Evolutionary conservation across 2,329 filamentous ascomycete species (phyloP).

Genomic region (Neonectria neomacrospora): DNA sequence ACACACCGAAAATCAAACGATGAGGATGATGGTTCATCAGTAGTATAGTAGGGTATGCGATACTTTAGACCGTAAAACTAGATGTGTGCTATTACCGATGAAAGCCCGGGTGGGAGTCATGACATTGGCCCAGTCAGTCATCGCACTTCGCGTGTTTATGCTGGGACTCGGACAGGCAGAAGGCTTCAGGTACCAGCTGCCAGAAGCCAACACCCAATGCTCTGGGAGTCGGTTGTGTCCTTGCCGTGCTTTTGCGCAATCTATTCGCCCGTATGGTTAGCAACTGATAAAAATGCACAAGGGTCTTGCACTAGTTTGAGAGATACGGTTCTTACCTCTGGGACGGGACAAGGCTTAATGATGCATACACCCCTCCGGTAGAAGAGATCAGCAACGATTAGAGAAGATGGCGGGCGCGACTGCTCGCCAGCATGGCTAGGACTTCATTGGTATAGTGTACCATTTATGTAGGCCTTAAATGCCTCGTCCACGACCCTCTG

Average conservation of each 20-base stretch:
- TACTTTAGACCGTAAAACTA: too few relatives aligned
- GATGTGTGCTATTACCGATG: too few relatives aligned
- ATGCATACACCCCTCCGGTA: neutral
- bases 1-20: too few relatives aligned
- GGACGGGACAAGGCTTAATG: neutral
- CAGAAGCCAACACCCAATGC: too few relatives aligned
- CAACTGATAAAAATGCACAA: neutral
- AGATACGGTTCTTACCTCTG: neutral
- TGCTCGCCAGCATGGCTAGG: neutral
- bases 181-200: too few relatives aligned
- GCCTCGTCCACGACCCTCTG: conserved; percentile 44
- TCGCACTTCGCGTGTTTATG: too few relatives aligned
- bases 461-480: conserved; percentile 22
- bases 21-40: too few relatives aligned
- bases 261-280: neutral
- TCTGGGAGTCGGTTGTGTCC: too few relatives aligned
- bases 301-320: neutral
- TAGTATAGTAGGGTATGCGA: too few relatives aligned
- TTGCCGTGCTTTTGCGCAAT: neutral
- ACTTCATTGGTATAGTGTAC: neutral
- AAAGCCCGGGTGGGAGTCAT: too few relatives aligned
- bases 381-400: neutral
- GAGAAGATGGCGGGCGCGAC: neutral
- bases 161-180: too few relatives aligned
- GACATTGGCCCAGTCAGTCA: too few relatives aligned